Evolutionary conservation across 2,329 filamentous ascomycete species (phyloP).

Genomic region (Aspergillus fumigatiaffinis): DNA sequence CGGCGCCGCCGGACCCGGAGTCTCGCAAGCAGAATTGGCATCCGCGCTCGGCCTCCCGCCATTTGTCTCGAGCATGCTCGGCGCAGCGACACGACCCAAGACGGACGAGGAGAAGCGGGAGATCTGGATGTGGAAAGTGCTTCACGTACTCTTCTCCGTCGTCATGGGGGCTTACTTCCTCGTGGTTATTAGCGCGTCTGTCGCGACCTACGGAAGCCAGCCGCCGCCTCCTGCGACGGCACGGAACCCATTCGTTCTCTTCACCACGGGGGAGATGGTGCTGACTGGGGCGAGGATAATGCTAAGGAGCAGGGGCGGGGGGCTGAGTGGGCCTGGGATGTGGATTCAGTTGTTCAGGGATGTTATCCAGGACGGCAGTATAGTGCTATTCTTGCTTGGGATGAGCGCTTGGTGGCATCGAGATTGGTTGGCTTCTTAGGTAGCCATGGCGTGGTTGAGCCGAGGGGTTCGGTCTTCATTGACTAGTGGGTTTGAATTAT

Average conservation of each 20-base stretch:
- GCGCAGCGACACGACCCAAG: slow-evolving; percentile 35
- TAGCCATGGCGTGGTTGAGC: background rate
- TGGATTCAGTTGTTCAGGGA: slow-evolving; percentile 38
- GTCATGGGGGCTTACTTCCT: slow-evolving; percentile 52
- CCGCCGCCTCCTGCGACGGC: slow-evolving; percentile 44
- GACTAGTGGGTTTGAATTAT: background rate
- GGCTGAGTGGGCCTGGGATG: slow-evolving; percentile 25
- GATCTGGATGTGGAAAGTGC: slow-evolving; percentile 50
- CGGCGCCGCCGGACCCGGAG: slow-evolving; percentile 2
- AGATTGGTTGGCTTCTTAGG: slow-evolving; percentile 23
- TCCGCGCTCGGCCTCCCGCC: slow-evolving; percentile 43
- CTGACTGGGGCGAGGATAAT: slow-evolving; percentile 37
- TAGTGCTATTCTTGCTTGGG: slow-evolving; percentile 45
- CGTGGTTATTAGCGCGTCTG: slow-evolving; percentile 33
- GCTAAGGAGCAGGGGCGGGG: slow-evolving; percentile 21
- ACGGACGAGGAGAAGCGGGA: slow-evolving; percentile 34
- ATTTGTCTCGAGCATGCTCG: slow-evolving; percentile 37
- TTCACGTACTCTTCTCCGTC: slow-evolving; percentile 58
- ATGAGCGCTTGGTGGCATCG: slow-evolving; percentile 39
- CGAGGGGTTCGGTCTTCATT: background rate
- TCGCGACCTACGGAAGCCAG: slow-evolving; percentile 35
- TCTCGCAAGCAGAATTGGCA: slow-evolving; percentile 29
- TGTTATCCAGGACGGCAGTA: slow-evolving; percentile 41
- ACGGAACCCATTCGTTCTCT: slow-evolving; percentile 44
- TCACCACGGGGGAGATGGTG: slow-evolving; percentile 45